Evolutionary conservation across 805 yeast genomes (phyloP).

Genomic region (Wickerhamomyces queroliae): DNA sequence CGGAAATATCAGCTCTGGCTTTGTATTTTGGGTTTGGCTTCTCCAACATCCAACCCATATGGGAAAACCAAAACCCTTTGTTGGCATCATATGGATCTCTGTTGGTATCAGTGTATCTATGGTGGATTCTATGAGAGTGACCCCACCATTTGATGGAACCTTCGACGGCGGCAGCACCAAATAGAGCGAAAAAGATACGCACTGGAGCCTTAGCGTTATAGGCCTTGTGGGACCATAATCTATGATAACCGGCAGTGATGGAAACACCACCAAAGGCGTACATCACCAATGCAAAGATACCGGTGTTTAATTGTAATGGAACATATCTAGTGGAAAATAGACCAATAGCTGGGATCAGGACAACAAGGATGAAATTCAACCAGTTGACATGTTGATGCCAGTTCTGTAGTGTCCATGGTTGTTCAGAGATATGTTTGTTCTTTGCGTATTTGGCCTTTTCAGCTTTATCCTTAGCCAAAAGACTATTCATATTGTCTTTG

Average conservation of each 20-base stretch:
- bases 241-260: constrained; percentile 81
- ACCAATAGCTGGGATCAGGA: constrained; percentile 55
- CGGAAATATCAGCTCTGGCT: constrained; percentile 56
- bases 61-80: constrained; percentile 78
- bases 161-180: constrained; percentile 80
- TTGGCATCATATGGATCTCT: constrained; percentile 88
- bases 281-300: constrained; percentile 32
- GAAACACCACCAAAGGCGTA: constrained; percentile 64
- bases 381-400: constrained; percentile 77
- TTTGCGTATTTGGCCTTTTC: constrained; percentile 33
- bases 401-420: constrained; percentile 68
- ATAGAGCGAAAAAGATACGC: constrained; percentile 60
- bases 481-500: constrained; percentile 38
- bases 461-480: constrained; percentile 38
- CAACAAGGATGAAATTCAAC: constrained; percentile 64
- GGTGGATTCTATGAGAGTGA: constrained; percentile 80
- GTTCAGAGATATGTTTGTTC: constrained; percentile 60
- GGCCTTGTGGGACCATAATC: constrained; percentile 74
- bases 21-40: constrained; percentile 78
- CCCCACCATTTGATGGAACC: constrained; percentile 91
- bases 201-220: constrained; percentile 58
- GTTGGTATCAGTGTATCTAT: constrained; percentile 76
- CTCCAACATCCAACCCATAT: constrained; percentile 80
- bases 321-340: constrained; percentile 34
- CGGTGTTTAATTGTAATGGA: constrained; percentile 35